These are phyloP conservation scores for Phialophora tarda DNA, from an alignment of 2,329 filamentous ascomycete species.

Conservation along the genomic window DNA sequence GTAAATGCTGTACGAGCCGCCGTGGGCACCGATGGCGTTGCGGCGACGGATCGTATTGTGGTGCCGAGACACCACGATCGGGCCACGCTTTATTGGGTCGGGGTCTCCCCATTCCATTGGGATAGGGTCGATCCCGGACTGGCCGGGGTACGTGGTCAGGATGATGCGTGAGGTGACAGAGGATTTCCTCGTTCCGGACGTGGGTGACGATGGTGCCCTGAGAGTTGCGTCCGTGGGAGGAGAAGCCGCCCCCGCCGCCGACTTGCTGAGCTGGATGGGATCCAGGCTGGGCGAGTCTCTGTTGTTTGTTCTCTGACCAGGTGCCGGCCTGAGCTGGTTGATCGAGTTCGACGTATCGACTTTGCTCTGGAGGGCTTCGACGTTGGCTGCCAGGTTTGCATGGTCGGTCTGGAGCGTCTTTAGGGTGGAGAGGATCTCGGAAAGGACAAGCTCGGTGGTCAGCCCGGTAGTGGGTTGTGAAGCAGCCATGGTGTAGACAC, in stretches of 20 bases:
- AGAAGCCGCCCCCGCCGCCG: conserved; percentile 29
- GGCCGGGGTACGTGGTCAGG: conserved; percentile 86
- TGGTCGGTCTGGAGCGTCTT: conserved; percentile 64
- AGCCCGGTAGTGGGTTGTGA: conserved; percentile 23
- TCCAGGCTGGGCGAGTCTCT: conserved; percentile 38
- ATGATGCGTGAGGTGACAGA: conserved; percentile 64
- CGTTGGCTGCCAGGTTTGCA: conserved; percentile 59
- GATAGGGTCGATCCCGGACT: conserved; percentile 91
- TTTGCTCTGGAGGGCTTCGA: conserved; percentile 66
- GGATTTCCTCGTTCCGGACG: conserved; percentile 30
- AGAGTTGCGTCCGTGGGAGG: conserved; percentile 27
- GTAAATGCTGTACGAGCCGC: conserved; percentile 95
- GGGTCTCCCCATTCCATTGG: conserved; percentile 84
- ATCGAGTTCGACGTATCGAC: conserved; percentile 66
- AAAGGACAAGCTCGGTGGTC: conserved; percentile 32
- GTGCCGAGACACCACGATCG: conserved; percentile 82
- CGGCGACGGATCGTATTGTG: conserved; percentile 76
- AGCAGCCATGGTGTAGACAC: conserved; percentile 22
- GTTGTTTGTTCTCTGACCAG: conserved; percentile 12
- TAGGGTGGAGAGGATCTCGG: conserved; percentile 61
- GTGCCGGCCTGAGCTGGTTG: conserved; percentile 50
- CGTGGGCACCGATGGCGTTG: conserved; percentile 76
- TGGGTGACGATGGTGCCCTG: conserved; percentile 30
- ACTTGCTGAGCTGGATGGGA: conserved; percentile 34
- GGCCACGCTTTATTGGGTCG: conserved; percentile 76